Percentiles rank a stretch among this genome's conserved stretches.
Evolutionary conservation across 31 red algal species (phyloP).

Genomic region (Porphyra umbilicalis): DNA sequence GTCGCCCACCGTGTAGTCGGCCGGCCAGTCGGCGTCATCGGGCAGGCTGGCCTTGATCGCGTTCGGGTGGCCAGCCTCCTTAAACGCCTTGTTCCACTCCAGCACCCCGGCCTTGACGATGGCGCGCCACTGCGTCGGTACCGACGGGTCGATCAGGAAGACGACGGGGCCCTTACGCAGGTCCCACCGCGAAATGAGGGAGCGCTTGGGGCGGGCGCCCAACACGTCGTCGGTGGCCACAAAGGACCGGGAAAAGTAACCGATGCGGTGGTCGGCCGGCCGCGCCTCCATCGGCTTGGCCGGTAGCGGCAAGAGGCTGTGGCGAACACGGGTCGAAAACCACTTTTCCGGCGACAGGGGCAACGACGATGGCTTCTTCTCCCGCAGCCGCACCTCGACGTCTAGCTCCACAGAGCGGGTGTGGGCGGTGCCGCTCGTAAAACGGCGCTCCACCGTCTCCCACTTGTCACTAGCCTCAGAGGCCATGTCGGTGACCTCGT

Average conservation of each 20-base stretch:
- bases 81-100: conserved; percentile 6
- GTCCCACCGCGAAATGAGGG: conserved; percentile 6
- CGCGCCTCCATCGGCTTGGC: neutral
- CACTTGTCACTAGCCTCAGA: too few species aligned
- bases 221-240: neutral
- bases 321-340: too few species aligned
- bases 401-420: too few species aligned
- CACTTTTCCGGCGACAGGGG: too few species aligned
- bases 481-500: too few species aligned
- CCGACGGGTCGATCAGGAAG: neutral
- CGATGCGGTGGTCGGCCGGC: conserved; percentile 14
- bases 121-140: neutral
- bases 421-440: too few species aligned
- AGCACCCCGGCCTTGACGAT: neutral
- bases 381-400: too few species aligned
- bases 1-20: conserved; percentile 15
- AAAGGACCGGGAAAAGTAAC: neutral
- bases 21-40: conserved; percentile 15
- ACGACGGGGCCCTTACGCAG: neutral
- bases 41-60: conserved; percentile 2
- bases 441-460: too few species aligned
- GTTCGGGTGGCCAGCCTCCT: neutral
- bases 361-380: too few species aligned
- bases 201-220: neutral
- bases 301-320: too few species aligned